phyloP scores from a whole-genome alignment of 805 yeast genomes.

The Cyberlindnera mrakii region DNA sequence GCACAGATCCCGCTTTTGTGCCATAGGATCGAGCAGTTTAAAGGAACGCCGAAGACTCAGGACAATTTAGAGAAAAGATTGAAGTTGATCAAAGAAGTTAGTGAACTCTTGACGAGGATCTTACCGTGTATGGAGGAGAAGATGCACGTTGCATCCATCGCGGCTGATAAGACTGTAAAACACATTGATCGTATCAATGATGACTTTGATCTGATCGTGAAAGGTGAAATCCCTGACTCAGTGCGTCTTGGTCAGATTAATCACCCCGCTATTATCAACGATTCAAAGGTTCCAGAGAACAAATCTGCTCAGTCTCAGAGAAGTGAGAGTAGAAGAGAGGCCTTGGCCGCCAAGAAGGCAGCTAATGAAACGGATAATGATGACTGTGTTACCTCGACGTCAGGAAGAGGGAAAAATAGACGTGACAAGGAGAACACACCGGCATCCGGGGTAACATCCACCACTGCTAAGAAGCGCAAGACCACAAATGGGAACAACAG shows the following conservation, averaged over 20 bases:
- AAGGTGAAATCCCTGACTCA: conserved; percentile 76
- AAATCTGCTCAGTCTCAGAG: conserved; percentile 69
- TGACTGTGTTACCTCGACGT: conserved; percentile 11
- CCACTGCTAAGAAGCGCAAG: conserved; percentile 22
- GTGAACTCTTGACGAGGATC: conserved; percentile 49
- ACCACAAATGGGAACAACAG: conserved; percentile 1
- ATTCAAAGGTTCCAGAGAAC: conserved; percentile 42
- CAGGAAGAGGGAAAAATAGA: conserved; percentile 16
- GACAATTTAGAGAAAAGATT: conserved; percentile 13
- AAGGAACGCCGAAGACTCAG: conserved; percentile 26
- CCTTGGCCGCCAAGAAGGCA: conserved; percentile 83
- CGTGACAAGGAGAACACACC: conserved; percentile 22
- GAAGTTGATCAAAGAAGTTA: conserved; percentile 31
- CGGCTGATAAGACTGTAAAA: conserved; percentile 67
- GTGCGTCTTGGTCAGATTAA: conserved; percentile 72
- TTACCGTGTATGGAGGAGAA: conserved; percentile 94
- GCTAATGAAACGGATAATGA: conserved; percentile 27
- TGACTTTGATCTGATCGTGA: conserved; percentile 68
- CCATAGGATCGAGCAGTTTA: conserved; percentile 43
- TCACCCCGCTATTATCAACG: conserved; percentile 86
- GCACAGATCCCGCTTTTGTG: conserved; percentile 64
- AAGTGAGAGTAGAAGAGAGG: conserved; percentile 85
- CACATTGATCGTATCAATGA: conserved; percentile 71
- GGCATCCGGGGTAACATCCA: conserved; percentile 19
- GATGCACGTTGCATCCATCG: conserved; percentile 93